Evolutionary conservation across 345 rosid genomes (phyloP).

Genomic region (Angophora floribunda): DNA sequence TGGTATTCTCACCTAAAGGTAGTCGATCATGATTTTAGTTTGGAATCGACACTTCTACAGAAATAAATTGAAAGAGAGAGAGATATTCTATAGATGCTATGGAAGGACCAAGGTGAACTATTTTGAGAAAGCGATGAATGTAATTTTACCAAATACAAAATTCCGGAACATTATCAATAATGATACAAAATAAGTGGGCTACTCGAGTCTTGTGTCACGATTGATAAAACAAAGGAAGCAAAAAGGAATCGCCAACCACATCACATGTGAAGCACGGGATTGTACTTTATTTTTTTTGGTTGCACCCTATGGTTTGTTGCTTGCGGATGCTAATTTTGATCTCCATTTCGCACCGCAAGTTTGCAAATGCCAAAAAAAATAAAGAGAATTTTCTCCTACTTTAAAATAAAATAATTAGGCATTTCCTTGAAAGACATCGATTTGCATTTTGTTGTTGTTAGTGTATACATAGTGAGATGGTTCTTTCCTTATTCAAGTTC

Average conservation of each 20-base stretch:
- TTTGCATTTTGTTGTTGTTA: not conserved
- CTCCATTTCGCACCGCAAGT: not conserved
- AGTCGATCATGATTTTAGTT: not conserved
- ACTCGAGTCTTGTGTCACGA: not conserved
- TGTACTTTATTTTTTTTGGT: not conserved
- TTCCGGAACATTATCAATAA: not conserved
- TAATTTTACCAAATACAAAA: not conserved
- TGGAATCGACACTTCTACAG: not conserved
- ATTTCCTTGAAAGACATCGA: not conserved
- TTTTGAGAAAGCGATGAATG: not conserved
- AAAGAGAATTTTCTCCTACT: not conserved
- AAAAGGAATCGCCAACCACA: not conserved
- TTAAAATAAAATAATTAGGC: not conserved
- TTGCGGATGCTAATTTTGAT: not conserved
- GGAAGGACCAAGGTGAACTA: not conserved
- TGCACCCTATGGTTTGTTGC: not conserved
- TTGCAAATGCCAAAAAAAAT: not conserved
- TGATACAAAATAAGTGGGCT: not conserved
- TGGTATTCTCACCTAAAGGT: not conserved
- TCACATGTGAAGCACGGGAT: not conserved
- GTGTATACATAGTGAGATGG: not conserved
- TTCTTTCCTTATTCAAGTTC: not conserved
- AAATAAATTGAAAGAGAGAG: not conserved
- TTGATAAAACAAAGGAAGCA: not conserved
- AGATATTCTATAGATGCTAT: not conserved